phyloP scores from a whole-genome alignment of 495 filamentous ascomycete genomes.

The Penicillium bialowiezense region DNA sequence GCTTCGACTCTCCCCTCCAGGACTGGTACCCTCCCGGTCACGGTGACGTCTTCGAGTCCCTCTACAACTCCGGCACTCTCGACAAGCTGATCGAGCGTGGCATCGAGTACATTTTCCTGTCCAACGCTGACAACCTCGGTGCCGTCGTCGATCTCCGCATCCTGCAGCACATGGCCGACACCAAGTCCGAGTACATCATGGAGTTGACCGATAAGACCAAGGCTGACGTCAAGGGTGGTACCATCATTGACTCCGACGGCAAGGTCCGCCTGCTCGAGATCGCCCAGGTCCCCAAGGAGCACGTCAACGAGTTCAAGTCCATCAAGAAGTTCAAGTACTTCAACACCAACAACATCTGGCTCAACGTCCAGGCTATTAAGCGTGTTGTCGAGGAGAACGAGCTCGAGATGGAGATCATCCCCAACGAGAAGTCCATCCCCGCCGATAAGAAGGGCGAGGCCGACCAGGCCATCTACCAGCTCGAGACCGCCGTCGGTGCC shows the following conservation, averaged over 20 bases:
- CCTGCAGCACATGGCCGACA: constrained; percentile 98
- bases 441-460: constrained; percentile 99
- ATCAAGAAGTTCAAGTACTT: constrained; percentile 99
- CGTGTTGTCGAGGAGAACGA: constrained; percentile 98
- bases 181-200: constrained; percentile 97
- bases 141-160: constrained; percentile 97
- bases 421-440: constrained; percentile 97
- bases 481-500: constrained; percentile 97
- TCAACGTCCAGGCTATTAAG: constrained; percentile 97
- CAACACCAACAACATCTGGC: constrained; percentile 99
- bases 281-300: constrained; percentile 99
- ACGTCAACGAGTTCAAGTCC: constrained; percentile 99
- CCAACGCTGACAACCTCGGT: constrained; percentile 98
- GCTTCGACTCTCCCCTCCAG: constrained; percentile 78
- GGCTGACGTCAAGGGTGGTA: constrained; percentile 99
- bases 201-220: constrained; percentile 99
- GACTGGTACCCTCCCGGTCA: constrained; percentile 99
- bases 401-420: constrained; percentile 99
- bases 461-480: constrained; percentile 93
- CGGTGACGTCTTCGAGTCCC: constrained; percentile 99
- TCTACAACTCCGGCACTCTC: constrained; percentile 98
- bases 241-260: constrained; percentile 99
- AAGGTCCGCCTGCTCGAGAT: constrained; percentile 96
- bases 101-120: constrained; percentile 97
- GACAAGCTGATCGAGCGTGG: constrained; percentile 93